Conservation (phyloP, 192 early-diverging fungal species). For the Gonapodya prolifera region DNA sequence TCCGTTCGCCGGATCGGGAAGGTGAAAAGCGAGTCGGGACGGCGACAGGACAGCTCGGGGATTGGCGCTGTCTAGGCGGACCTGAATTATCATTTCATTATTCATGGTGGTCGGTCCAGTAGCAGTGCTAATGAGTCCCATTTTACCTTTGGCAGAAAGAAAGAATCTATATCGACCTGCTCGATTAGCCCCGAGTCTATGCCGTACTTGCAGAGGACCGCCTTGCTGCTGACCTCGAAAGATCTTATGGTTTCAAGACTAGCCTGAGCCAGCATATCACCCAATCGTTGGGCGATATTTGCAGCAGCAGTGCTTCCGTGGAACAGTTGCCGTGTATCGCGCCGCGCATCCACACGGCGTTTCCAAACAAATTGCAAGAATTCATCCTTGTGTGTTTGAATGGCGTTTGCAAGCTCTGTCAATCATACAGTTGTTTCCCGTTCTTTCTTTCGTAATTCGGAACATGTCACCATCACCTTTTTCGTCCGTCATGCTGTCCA, state of each 20-base stretch:
- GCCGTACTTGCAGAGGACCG: not conserved
- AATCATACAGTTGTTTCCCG: not conserved
- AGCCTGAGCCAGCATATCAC: not conserved
- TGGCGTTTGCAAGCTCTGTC: conserved; percentile 26
- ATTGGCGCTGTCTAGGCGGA: not conserved
- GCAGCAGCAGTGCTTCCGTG: conserved; percentile 18
- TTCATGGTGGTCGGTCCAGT: no score
- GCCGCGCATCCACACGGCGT: conserved; percentile 22
- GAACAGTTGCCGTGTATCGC: conserved; percentile 29
- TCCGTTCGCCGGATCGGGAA: not conserved
- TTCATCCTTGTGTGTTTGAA: conserved; percentile 37
- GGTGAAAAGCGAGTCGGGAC: not conserved
- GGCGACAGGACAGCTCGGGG: not conserved
- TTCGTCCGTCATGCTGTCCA: conserved; percentile 36
- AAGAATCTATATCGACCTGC: not conserved
- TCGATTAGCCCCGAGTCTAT: not conserved
- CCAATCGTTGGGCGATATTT: not conserved
- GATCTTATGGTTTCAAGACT: not conserved
- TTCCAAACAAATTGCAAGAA: conserved; percentile 46
- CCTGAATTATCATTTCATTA: no score
- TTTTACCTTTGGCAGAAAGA: not conserved
- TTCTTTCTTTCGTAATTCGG: not conserved
- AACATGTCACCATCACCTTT: conserved; percentile 19
- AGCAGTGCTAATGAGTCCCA: no score
- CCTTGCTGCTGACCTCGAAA: not conserved